phyloP scores from a whole-genome alignment of 352 stramenopile genomes.

The Globisporangium uncinulatum region DNA sequence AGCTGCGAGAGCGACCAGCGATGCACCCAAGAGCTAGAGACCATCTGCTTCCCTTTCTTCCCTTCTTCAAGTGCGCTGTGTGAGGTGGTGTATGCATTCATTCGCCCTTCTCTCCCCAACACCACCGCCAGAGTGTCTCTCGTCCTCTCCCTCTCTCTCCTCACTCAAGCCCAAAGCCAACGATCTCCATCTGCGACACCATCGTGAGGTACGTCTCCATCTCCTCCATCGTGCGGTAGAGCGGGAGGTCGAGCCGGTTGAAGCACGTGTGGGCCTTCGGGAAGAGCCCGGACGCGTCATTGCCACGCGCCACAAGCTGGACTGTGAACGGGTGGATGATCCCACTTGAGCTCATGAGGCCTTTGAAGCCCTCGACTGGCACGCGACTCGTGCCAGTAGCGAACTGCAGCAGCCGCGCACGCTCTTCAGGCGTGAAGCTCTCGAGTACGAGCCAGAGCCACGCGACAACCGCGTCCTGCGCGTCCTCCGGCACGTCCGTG shows the following conservation, averaged over 20 bases:
- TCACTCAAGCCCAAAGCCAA: constrained; percentile 72
- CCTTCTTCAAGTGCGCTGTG: no score
- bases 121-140: not conserved
- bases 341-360: constrained; percentile 73
- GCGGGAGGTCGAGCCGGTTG: constrained; percentile 72
- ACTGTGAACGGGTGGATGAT: constrained; percentile 80
- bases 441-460: constrained; percentile 76
- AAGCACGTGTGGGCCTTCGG: constrained; percentile 84
- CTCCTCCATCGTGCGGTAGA: constrained; percentile 62
- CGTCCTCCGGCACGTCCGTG: constrained; percentile 17
- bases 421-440: constrained; percentile 55
- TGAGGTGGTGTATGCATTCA: no score
- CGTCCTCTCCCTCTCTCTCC: constrained; percentile 10
- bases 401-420: constrained; percentile 70
- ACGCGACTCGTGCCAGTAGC: constrained; percentile 71
- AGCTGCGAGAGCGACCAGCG: constrained; percentile 18
- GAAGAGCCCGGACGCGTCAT: constrained; percentile 41
- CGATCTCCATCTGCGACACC: constrained; percentile 78
- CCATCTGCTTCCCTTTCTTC: not conserved
- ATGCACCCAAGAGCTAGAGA: not conserved
- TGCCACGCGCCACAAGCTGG: constrained; percentile 47
- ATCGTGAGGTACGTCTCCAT: constrained; percentile 74
- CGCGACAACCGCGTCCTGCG: constrained; percentile 41
- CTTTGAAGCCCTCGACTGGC: constrained; percentile 75
- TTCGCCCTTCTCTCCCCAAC: not conserved